phyloP scores from a whole-genome alignment of 257 asterid genomes.

The Solanum chiquidenum region DNA sequence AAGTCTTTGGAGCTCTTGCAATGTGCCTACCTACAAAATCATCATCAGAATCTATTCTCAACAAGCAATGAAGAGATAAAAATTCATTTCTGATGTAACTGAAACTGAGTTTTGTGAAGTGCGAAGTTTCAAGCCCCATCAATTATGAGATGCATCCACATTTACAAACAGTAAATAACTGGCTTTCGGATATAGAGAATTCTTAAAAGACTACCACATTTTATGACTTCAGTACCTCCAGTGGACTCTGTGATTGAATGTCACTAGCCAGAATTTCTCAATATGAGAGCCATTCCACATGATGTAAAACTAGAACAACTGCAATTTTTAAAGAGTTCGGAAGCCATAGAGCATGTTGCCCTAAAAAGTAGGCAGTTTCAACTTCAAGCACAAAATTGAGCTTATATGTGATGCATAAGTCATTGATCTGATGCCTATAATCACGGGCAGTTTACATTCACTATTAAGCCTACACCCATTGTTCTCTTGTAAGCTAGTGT shows the following conservation, averaged over 20 bases:
- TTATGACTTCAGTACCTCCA: neutral
- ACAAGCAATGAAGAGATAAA: neutral
- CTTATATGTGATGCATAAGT: neutral
- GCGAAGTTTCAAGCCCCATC: neutral
- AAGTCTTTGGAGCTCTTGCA: conserved; percentile 81
- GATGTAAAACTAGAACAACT: neutral
- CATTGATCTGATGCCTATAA: neutral
- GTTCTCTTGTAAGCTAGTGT: neutral
- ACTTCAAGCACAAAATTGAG: neutral
- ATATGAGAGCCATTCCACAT: neutral
- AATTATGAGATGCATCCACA: neutral
- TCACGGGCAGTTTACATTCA: neutral
- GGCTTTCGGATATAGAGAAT: neutral
- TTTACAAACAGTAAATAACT: neutral
- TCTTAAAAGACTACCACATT: neutral
- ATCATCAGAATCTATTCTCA: conserved; percentile 3
- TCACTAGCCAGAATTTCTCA: neutral
- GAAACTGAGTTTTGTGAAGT: neutral
- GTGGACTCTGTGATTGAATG: neutral
- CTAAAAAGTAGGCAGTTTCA: neutral
- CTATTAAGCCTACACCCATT: neutral
- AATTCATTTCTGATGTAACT: neutral
- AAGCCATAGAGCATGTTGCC: neutral
- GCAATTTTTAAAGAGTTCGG: neutral
- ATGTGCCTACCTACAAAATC: conserved; percentile 61